Conservation (phyloP, 2,329 filamentous ascomycete genomes). For the Colletotrichum chrysophilum region DNA sequence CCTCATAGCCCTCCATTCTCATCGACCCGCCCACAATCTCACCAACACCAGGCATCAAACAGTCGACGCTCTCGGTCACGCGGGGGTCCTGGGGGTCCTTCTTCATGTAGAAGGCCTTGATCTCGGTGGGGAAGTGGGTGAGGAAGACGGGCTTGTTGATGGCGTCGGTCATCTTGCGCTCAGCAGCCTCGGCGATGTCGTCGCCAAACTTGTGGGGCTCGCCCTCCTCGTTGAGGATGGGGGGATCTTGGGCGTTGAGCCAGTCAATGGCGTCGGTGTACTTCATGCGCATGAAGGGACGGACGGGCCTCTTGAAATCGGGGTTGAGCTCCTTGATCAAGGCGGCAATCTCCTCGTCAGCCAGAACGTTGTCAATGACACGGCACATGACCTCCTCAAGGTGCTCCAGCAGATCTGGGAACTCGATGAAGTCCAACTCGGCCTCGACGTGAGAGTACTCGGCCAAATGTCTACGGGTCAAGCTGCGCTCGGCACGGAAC, state of each 20-base stretch:
- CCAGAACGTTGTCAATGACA: conserved; percentile 79
- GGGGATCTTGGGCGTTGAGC: conserved; percentile 81
- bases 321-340: conserved; percentile 91
- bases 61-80: conserved; percentile 92
- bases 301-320: conserved; percentile 78
- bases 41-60: conserved; percentile 87
- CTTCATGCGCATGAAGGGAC: conserved; percentile 93
- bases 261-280: conserved; percentile 95
- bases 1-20: conserved; percentile 92
- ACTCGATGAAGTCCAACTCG: conserved; percentile 94
- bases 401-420: conserved; percentile 85
- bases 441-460: conserved; percentile 98
- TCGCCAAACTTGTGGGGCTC: conserved; percentile 91
- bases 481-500: conserved; percentile 95
- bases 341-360: conserved; percentile 73
- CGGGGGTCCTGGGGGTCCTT: conserved; percentile 79
- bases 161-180: conserved; percentile 95
- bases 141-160: conserved; percentile 96
- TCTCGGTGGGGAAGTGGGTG: conserved; percentile 95
- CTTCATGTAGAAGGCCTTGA: conserved; percentile 99
- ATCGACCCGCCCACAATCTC: conserved; percentile 97
- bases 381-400: conserved; percentile 87
- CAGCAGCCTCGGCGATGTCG: conserved; percentile 96
- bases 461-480: conserved; percentile 91
- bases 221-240: conserved; percentile 90